Evolutionary conservation across 192 early-diverging fungal genomes (phyloP), one percentile per base, ranked within the genome.

Genomic region (Backusella liffmaniae): DNA sequence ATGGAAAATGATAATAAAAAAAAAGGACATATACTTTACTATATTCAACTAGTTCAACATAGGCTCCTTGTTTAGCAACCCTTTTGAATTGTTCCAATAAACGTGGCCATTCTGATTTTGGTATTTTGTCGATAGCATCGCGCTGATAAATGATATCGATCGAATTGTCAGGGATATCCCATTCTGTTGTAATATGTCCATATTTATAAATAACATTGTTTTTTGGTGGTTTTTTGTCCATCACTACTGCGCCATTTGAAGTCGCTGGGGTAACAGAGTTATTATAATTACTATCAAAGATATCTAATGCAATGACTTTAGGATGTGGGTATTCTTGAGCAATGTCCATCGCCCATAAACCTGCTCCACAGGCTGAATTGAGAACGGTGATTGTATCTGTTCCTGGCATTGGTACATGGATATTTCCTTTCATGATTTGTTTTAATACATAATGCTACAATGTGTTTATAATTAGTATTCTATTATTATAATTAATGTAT

Each of bases 61-160:
- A 81, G 1, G 84, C 88, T 66, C 82, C 85, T 42, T 85, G 85
- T 67, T 87, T 89, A 21, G 83, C 36, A 4, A 89, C 77, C 9
- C 88, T 79, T 53, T 77, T 42, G 1, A 87, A 69, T 66, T 89
- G 77, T n/a, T 67, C 70, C n/a, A 81, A 37, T 21, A 84, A 49
- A 4, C 30, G 42, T 30, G 76, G 67, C 83, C 83, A 84, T 9
- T 74, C 29, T 6, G 53, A 36, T 15, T 44, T 13, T 35, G 77
- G 75, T 10, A 79, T n/a, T 35, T 49, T 39, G 16, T 36, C 39
- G 26, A 41, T 49, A 16, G 70, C 30, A 66, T 79, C 77, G 41
- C 74, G 30, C 51, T 76, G 74, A 66, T 74, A 74, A 35, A 82
- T 67, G 34, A 73, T 68, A 66, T 78, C 81, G 44, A 82, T 67